Evolutionary conservation across 2,329 filamentous ascomycete species (phyloP).

Genomic region (Pseudocercospora macadamiae): DNA sequence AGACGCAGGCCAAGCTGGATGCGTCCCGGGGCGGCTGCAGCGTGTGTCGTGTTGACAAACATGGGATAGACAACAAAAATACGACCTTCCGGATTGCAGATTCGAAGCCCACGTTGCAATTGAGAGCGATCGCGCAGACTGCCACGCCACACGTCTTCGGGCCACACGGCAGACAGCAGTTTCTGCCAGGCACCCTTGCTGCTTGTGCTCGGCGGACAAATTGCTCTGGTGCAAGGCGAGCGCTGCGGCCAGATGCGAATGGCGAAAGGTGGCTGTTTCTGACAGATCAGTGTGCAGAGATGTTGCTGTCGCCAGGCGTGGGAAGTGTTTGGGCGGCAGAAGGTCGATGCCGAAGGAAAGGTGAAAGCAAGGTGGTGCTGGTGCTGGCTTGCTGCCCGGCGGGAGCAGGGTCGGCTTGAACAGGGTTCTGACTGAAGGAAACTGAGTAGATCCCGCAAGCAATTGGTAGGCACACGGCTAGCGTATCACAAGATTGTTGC

Average conservation of each 20-base stretch:
- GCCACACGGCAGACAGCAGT: conserved; percentile 2
- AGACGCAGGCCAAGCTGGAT: background rate
- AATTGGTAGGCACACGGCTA: conserved; percentile 2
- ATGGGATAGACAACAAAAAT: background rate
- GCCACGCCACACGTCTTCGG: conserved; percentile 8
- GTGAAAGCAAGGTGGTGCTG: background rate
- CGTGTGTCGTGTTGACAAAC: background rate
- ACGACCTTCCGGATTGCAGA: background rate
- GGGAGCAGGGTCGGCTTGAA: background rate
- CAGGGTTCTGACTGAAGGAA: background rate
- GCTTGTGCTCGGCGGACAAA: conserved; percentile 9
- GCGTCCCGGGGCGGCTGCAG: background rate
- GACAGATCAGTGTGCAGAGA: background rate
- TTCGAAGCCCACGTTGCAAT: conserved; percentile 7
- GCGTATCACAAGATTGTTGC: conserved; percentile 6
- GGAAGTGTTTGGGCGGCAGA: background rate
- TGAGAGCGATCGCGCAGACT: background rate
- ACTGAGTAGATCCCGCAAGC: background rate
- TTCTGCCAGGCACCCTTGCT: background rate
- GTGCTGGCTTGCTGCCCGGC: background rate
- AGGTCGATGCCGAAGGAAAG: background rate
- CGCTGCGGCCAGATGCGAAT: conserved; percentile 1
- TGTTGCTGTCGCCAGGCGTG: background rate
- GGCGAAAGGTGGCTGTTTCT: conserved; percentile 2
- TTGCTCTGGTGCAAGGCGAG: conserved; percentile 8